Percentiles rank a stretch among this genome's conserved stretches.
These are phyloP conservation scores for Roridomyces roridus DNA, from an alignment of 768 basidiomycete species.

Conservation along the genomic window DNA sequence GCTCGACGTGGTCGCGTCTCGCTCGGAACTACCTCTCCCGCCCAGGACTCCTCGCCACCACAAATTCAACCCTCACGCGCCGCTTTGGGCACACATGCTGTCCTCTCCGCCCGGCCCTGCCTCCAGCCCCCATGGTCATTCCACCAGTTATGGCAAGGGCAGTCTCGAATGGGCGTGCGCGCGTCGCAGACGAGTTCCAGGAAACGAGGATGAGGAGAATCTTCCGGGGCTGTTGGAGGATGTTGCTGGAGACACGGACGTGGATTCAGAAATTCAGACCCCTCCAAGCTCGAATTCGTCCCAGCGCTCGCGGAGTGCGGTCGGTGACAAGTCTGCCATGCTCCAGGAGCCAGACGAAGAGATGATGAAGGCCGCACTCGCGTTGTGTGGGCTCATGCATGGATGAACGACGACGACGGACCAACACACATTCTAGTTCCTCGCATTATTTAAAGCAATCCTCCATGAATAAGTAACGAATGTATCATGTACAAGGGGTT, in stretches of 20 bases:
- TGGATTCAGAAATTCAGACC: slow-evolving; percentile 69
- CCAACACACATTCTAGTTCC: too few species aligned
- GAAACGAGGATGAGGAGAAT: slow-evolving; percentile 39
- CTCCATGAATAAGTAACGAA: too few species aligned
- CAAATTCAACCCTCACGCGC: slow-evolving; percentile 38
- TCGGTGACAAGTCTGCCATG: neutral
- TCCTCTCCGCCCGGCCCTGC: slow-evolving; percentile 65
- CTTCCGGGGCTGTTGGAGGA: slow-evolving; percentile 27
- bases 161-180: slow-evolving; percentile 53
- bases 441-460: neutral
- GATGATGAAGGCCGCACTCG: slow-evolving; percentile 73
- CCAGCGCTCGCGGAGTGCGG: slow-evolving; percentile 35
- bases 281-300: slow-evolving; percentile 57
- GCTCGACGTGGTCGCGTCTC: slow-evolving; percentile 63
- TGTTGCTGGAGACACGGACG: slow-evolving; percentile 59
- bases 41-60: slow-evolving; percentile 48
- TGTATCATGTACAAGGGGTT: too few species aligned
- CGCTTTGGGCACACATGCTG: slow-evolving; percentile 63
- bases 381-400: slow-evolving; percentile 59
- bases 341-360: slow-evolving; percentile 57
- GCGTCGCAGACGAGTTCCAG: slow-evolving; percentile 52
- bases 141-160: slow-evolving; percentile 51
- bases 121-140: slow-evolving; percentile 57
- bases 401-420: neutral
- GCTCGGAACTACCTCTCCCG: slow-evolving; percentile 51